Evolutionary conservation across 805 yeast species (phyloP).

Genomic region (Suhomyces pyralidae): DNA sequence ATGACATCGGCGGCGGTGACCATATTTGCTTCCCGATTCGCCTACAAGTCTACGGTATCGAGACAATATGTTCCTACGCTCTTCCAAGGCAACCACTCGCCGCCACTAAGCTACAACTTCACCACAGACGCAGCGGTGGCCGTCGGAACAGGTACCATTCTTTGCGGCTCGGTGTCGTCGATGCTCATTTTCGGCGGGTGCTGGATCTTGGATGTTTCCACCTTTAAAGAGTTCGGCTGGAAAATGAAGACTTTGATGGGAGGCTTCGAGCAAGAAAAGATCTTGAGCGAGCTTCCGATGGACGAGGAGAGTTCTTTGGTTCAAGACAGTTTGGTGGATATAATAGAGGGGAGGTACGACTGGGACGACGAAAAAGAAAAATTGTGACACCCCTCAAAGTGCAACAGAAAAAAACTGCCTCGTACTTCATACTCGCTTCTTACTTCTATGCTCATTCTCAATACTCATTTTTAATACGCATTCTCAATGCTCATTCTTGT

Average conservation of each 20-base stretch:
- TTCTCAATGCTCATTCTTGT: no score
- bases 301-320: constrained; percentile 61
- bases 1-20: constrained; percentile 72
- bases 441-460: no score
- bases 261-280: constrained; percentile 58
- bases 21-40: constrained; percentile 66
- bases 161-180: constrained; percentile 69
- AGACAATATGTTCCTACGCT: constrained; percentile 72
- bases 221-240: constrained; percentile 66
- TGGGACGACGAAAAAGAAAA: constrained; percentile 14
- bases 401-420: no score
- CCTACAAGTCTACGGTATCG: constrained; percentile 68
- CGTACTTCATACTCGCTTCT: no score
- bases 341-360: constrained; percentile 46
- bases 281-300: constrained; percentile 39
- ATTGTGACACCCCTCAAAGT: no score
- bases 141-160: constrained; percentile 72
- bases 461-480: no score
- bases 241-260: constrained; percentile 64
- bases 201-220: constrained; percentile 76
- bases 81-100: constrained; percentile 82
- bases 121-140: constrained; percentile 84
- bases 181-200: constrained; percentile 73
- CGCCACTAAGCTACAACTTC: constrained; percentile 73
- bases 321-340: constrained; percentile 52